Evolutionary conservation across 768 basidiomycete species (phyloP).

Genomic region (Russula olivacea): DNA sequence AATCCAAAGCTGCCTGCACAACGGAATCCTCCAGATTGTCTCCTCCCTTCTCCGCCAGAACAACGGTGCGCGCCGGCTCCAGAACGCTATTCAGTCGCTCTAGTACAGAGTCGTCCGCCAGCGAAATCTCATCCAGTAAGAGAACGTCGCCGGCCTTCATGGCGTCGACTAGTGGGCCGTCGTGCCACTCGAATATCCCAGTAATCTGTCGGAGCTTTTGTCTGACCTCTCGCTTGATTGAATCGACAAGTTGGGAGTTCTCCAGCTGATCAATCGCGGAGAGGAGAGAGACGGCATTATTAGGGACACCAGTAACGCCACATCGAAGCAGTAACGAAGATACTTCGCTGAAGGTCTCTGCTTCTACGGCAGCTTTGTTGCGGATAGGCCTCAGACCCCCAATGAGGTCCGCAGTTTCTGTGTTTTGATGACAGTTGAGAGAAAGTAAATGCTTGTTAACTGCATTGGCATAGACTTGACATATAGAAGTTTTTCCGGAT

Average conservation of each 20-base stretch:
- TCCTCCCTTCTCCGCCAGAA: constrained; percentile 90
- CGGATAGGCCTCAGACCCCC: constrained; percentile 88
- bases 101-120: constrained; percentile 96
- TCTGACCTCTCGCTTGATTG: constrained; percentile 34
- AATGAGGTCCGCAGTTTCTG: constrained; percentile 94
- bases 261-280: constrained; percentile 27
- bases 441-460: constrained; percentile 54
- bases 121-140: constrained; percentile 91
- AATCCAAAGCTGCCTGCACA: constrained; percentile 57
- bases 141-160: constrained; percentile 85
- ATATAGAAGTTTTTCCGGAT: constrained; percentile 95
- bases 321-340: constrained; percentile 37
- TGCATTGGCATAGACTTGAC: constrained; percentile 78
- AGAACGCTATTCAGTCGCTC: constrained; percentile 96
- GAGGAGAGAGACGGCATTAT: constrained; percentile 30
- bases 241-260: constrained; percentile 13
- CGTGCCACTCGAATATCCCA: constrained; percentile 95
- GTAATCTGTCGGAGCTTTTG: constrained; percentile 45
- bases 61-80: constrained; percentile 83
- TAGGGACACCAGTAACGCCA: constrained; percentile 32
- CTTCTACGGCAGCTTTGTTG: constrained; percentile 55
- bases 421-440: constrained; percentile 96
- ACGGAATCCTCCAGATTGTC: constrained; percentile 59
- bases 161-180: constrained; percentile 91
- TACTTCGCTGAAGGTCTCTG: constrained; percentile 44